Percentiles rank a stretch among this genome's conserved stretches.
Conservation (phyloP, 1,284 basidiomycete genomes). For the Xerocomus cyaneibrunnescens region DNA sequence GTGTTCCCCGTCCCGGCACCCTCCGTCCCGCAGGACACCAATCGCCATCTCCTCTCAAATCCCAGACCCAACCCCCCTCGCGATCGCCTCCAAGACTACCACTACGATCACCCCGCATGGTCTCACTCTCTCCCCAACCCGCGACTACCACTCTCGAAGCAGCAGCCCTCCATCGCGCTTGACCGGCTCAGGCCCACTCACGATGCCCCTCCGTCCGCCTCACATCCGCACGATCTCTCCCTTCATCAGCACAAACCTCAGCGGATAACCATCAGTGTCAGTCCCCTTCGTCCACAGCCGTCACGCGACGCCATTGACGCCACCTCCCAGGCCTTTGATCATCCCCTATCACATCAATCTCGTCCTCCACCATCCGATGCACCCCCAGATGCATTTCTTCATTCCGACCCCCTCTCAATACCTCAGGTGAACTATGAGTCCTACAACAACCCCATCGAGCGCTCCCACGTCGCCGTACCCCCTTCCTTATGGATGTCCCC, state of each 20-base stretch:
- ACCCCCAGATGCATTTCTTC: constrained; percentile 13
- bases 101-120: constrained; percentile 29
- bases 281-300: not conserved
- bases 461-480: constrained; percentile 54
- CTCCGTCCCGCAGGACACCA: constrained; percentile 10
- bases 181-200: constrained; percentile 10
- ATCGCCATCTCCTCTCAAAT: constrained; percentile 7
- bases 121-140: constrained; percentile 3
- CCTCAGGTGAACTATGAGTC: constrained; percentile 31
- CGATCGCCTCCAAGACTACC: constrained; percentile 19
- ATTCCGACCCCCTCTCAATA: constrained; percentile 20
- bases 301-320: constrained; percentile 9
- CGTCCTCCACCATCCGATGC: constrained; percentile 18
- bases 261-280: constrained; percentile 18
- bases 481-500: constrained; percentile 83
- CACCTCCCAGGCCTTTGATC: constrained; percentile 23
- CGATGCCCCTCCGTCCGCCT: constrained; percentile 3
- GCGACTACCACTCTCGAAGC: constrained; percentile 19
- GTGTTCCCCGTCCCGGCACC: constrained; percentile 39
- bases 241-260: constrained; percentile 16
- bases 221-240: constrained; percentile 8
- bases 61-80: constrained; percentile 10
- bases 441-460: constrained; percentile 45
- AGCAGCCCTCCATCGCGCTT: constrained; percentile 12
- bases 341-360: constrained; percentile 13